Base-by-base conservation (phyloP, 1,284 basidiomycete species). In the Gymnopus androsaceus region DNA sequence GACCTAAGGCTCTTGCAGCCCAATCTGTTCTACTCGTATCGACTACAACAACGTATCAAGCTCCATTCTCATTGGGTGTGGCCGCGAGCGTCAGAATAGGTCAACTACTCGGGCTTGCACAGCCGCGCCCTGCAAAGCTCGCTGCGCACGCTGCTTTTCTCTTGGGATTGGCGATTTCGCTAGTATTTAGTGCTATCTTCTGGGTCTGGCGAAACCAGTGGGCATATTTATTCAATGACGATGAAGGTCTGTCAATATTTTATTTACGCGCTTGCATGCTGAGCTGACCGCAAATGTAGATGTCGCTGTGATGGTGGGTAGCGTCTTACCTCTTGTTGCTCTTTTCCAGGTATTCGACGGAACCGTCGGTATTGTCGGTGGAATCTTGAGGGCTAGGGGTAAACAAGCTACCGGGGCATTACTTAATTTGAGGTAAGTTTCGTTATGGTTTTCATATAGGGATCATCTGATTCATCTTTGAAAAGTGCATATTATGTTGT, bases 51-150 rank as follows among this genome's bases (percentile, higher is more conserved):
- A 89, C 89, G 3, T 96, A 86, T 70, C 94, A 96, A 70, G 89
- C 89, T 1, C 93, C 94, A 0, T 93, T 86, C 58, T 85, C 92
- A 0, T 72, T 96, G 17, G 83, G 87, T 52, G 82, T 95, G 7
- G 93, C 94, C 0, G 78, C 88, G 1, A 89, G 93, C 17, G 93
- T 96, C 55, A 88, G 88, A 14, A 87, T 94, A 27, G 92, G 92
- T 2, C 94, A 94, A 66, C 75, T 94, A 12, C 78, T 94, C 1
- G 92, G 92, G 4, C 88, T 92, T 59, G 75, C 77, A 41, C 83
- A 90, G 46, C 80, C 85, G 0, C 74, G 73, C 57, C 85, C 89
- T 34, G 92, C 92, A 0, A 80, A 76, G 33, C 77, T 87, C 54
- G 80, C 88, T 0, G 80, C 87, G 5, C 80, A 81, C 46, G 79